Base-by-base conservation (phyloP, 768 basidiomycete genomes). In the Mycena pura region DNA sequence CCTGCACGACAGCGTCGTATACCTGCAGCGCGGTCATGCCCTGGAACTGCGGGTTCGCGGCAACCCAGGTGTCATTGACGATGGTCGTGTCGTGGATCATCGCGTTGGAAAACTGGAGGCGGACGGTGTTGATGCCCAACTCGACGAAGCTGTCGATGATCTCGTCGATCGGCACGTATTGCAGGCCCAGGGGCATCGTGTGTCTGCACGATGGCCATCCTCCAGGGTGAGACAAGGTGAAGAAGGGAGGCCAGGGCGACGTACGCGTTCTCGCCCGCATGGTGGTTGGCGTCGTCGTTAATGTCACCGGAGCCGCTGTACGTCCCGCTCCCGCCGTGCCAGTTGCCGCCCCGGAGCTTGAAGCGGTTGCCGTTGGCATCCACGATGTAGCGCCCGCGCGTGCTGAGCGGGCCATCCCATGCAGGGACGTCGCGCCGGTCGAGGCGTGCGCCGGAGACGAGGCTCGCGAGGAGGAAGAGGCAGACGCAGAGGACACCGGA, bases 11-110 rank as follows among this genome's bases (percentile, higher is more conserved):
- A 5, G 56, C 60, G 34, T 66, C 64, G 51, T 66, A 66, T 9
- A 66, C 64, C 39, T 66, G 55, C 9, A 66, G 44, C 22, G 56
- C 46, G 0, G 64, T 66, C 38, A 66, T 24, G 17, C 64, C 64
- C n/a, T 25, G 43, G 51, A 66, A 66, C 32, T 66, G 64, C 17
- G 64, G 64, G 27, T 66, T 66, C n/a, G 64, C 64, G 2, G 64
- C 60, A 39, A 65, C 60, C 49, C 55, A 65, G 29, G 59, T 13
- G 29, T 48, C 50, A 11, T 62, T 19, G 11, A 65, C 28, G 11
- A 32, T 10, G 11, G 49, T 47, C 6, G 49, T 58, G 29, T 65
- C 64, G 56, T 65, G 64, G 17, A 65, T 27, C 60, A 65, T 65
- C 19, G 49, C 32, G 41, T 57, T 57, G 8, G 64, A 65, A 29